Evolutionary conservation across 768 basidiomycete species (phyloP), one percentile per base, ranked within the genome.

Genomic region (Trametes meyenii): DNA sequence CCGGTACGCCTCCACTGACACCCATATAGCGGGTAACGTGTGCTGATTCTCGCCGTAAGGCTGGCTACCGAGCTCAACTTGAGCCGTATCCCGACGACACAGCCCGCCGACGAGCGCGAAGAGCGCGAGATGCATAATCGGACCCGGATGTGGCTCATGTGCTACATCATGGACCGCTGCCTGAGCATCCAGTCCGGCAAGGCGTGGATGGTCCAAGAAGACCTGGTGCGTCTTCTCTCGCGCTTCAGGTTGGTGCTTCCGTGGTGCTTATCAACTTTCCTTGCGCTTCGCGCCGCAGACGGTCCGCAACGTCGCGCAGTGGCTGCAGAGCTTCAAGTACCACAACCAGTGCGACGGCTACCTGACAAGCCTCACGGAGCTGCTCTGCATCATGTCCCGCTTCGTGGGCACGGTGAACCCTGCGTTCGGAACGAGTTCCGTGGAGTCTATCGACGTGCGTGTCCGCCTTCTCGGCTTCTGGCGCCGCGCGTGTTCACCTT

Each of bases 151-250:
- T 92, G 89, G 89, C 76, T 91, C 56, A 85, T 85, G 68, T 90
- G 87, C 70, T 89, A 84, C 70, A 86, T 87, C 64, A 82, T 88
- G 56, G 91, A 93, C 69, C 84, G 85, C 6, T 89, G 87, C 36
- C 81, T 87, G 67, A 84, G 87, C n/a, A 85, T 86, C 46, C 85
- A 91, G 69, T 87, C 87, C 67, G 90, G 89, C 12, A 91, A 90
- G 67, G 81, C 86, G 45, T 84, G 85, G 46, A 86, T 87, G 76
- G 76, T 90, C 16, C 76, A 75, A 40, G 77, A 85, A 35, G 86
- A 90, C 67, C 86, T 90, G 79, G 85, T 87, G 83, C 65, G 77
- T 70, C 26, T 71, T 43, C 19, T 26, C 74, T 11, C 14, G 80
- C 79, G 8, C 45, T 65, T 76, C 26, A 13, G 7, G 48, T 21